Base-by-base conservation (phyloP, 345 rosid genomes). In the Corchorus olitorius region DNA sequence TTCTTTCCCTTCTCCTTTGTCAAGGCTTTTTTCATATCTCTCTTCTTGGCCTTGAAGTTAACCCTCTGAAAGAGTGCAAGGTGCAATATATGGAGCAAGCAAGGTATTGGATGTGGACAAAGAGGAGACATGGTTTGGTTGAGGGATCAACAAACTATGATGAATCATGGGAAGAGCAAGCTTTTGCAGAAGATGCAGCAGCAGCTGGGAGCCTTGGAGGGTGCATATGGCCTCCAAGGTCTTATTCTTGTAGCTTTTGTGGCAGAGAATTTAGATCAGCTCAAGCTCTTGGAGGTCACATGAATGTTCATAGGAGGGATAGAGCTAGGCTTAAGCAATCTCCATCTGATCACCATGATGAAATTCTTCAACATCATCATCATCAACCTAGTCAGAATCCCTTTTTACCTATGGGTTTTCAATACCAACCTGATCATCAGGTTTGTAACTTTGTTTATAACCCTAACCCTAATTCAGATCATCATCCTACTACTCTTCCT, bases 271-370 rank as follows among this genome's bases (percentile, higher is more conserved):
- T 94, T 76, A 84, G 88, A 80, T 92, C 96, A 67, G 97, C 97
- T 75, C 98, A 89, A 88, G 98, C 98, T 63, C 89, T 93, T 16
- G 98, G 98, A 35, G 98, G 98, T 66, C 98, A 94, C 80, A 94
- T 93, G 98, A 93, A 93, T 75, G 92, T 94, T 65, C 98, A 94
- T 79, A 86, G 98, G 80, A 91, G 97, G 79, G 98, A 92, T 78
- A 88, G 96, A 83, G 97, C 98, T 67, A 83, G 97, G 78, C 87
- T 91, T 74, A 92, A 89, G 84, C 93, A 89, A 75, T 77, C 88
- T 48, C 86, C 90, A 22, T 82, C 72, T 55, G 27, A 27, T 27
- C 49, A 79, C 33, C 75, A 66, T 6, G 65, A 71, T 64, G 85
- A 83, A 65, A 58, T 68, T 19, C 75, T 82, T 76, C 89, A 76